Conservation (phyloP, 306 rosid genomes). For the Crataegus laevigata region DNA sequence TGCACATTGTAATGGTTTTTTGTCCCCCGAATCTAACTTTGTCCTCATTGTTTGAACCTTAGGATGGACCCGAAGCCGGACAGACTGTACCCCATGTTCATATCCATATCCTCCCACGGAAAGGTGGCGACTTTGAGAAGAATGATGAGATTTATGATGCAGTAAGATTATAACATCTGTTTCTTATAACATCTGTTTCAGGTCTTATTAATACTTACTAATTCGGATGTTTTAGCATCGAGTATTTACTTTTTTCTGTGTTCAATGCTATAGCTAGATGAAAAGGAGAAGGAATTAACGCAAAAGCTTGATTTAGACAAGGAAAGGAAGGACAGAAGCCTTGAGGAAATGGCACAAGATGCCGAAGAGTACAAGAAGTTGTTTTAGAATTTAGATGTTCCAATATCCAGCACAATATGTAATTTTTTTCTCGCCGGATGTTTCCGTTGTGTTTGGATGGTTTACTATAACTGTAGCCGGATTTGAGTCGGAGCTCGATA, state of each 20-base stretch:
- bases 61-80: slow-evolving; percentile 97
- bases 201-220: neutral
- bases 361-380: slow-evolving; percentile 83
- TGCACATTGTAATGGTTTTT: neutral
- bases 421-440: neutral
- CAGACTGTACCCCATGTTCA: slow-evolving; percentile 93
- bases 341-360: slow-evolving; percentile 69
- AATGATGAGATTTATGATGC: slow-evolving; percentile 87
- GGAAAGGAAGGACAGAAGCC: slow-evolving; percentile 71
- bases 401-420: neutral
- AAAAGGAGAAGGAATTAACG: slow-evolving; percentile 71
- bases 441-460: neutral
- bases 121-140: slow-evolving; percentile 67
- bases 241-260: slow-evolving; percentile 1
- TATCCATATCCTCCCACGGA: slow-evolving; percentile 73
- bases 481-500: neutral
- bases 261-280: slow-evolving; percentile 54
- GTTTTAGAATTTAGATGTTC: slow-evolving; percentile 25
- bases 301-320: slow-evolving; percentile 72
- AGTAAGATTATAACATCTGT: slow-evolving; percentile 31
- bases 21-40: slow-evolving; percentile 6
- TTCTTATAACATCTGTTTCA: neutral
- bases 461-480: neutral
- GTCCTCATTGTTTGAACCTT: slow-evolving; percentile 20
- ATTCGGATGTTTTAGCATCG: neutral